phyloP scores from a whole-genome alignment of 306 rosid genomes.

The Mimosa pudica region DNA sequence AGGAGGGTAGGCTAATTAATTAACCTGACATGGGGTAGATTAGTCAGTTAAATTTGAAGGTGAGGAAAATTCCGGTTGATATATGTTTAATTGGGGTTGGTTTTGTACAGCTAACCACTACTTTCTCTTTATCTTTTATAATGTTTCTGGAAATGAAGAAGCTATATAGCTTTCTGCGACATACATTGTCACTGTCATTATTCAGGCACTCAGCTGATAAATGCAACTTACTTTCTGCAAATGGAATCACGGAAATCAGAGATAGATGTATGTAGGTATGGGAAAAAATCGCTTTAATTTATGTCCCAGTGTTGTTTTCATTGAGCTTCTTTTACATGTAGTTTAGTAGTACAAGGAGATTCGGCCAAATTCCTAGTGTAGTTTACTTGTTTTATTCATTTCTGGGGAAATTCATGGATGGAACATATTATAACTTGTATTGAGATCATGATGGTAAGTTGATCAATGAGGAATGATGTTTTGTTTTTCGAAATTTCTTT shows the following conservation, averaged over 20 bases:
- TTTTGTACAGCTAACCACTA: conserved; percentile 40
- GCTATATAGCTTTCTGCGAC: conserved; percentile 34
- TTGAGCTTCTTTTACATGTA: conserved; percentile 35
- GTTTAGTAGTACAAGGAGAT: conserved; percentile 26
- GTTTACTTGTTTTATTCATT: conserved; percentile 25
- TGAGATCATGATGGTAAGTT: conserved; percentile 20
- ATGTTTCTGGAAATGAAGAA: conserved; percentile 36
- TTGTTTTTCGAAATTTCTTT: conserved; percentile 39
- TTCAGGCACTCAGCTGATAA: conserved; percentile 1
- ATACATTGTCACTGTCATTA: conserved; percentile 14
- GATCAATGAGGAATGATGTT: conserved; percentile 19
- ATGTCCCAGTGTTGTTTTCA: conserved; percentile 1
- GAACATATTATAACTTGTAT: conserved; percentile 1
- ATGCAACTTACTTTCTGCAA: conserved; percentile 32
- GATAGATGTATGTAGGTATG: neutral
- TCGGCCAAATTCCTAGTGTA: conserved; percentile 42
- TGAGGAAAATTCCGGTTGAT: conserved; percentile 38
- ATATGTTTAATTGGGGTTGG: neutral
- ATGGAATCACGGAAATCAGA: conserved; percentile 11
- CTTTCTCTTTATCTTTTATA: conserved; percentile 32
- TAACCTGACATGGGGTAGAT: conserved; percentile 53
- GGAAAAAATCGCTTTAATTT: conserved; percentile 17
- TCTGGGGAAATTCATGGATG: conserved; percentile 27
- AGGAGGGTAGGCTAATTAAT: conserved; percentile 32
- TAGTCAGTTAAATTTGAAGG: conserved; percentile 35